Evolutionary conservation across 2,329 filamentous ascomycete species (phyloP), one percentile per base, ranked within the genome.

Genomic region (Fusarium burgessii): DNA sequence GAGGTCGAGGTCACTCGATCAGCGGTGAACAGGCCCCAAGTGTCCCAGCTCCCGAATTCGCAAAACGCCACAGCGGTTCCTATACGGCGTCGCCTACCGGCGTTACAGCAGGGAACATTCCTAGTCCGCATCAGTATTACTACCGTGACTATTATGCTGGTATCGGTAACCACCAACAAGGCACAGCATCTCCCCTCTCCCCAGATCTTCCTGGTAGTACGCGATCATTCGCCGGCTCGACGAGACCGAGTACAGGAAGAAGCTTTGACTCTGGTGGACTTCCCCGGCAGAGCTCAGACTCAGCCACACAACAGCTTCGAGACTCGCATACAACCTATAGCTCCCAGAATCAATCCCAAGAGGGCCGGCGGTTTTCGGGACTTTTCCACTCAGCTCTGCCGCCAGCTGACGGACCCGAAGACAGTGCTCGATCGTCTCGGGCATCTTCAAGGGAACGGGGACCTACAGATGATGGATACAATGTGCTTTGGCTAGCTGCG

Each of bases 381-480:
- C 84, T 97, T 25, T 97, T 97, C 83, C 93, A 93, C 66, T 97
- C 94, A 2, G 94, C 94, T 8, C 88, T 97, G 78, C 94, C 94
- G 3, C 88, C 95, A 83, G 88, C 91, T 2, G 93, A 97, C 74
- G 86, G 85, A 3, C 84, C 87, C 9, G 88, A 87, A 45, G 85
- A 85, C 59, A 86, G 81, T 72, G 82, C 80, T 70, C 81, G 84
- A 56, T 87, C 88, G 10, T 90, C 89, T 27, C 83, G 88, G 60
- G 87, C 87, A 33, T 90, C 89, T 7, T 90, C 88, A 17, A 83
- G 85, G n/a, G 88, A 90, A 73, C 84, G 88, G 41, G 85, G 79
- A 47, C 84, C 84, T 56, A 84, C 81, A 41, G 82, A 83, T 29
- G 84, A 87, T 54, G 86, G 89, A 25, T 92, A 91, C 70, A 92